Evolutionary conservation across 2,329 filamentous ascomycete genomes (phyloP).

Genomic region (Fulvia fulva): DNA sequence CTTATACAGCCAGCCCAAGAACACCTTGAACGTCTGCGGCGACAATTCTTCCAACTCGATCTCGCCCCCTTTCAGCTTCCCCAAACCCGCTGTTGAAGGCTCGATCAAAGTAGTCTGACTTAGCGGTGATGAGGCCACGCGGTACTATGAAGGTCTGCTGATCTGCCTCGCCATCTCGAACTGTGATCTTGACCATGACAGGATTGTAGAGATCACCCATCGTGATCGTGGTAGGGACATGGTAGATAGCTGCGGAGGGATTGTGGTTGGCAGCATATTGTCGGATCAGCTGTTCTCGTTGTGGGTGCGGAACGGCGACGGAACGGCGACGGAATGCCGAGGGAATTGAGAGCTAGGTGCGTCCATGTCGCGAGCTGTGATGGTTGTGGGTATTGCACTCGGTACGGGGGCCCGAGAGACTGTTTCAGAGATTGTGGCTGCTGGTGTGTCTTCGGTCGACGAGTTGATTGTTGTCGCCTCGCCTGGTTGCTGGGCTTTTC

Average conservation of each 20-base stretch:
- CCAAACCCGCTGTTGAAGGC: slow-evolving; percentile 5
- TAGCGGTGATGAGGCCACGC: slow-evolving; percentile 7
- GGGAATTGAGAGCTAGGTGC: neutral
- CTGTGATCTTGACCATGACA: neutral
- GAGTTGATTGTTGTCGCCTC: too few species aligned
- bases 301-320: neutral
- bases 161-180: neutral
- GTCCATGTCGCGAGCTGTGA: neutral
- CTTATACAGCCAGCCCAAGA: slow-evolving; percentile 15
- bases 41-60: slow-evolving; percentile 4
- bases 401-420: too few species aligned
- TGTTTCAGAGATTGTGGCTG: too few species aligned
- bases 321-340: too few species aligned
- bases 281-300: neutral
- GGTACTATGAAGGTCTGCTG: slow-evolving; percentile 1
- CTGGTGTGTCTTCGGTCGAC: too few species aligned
- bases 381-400: neutral
- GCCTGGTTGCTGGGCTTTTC: too few species aligned
- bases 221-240: neutral
- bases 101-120: slow-evolving; percentile 14
- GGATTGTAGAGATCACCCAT: neutral
- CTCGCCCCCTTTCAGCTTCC: slow-evolving; percentile 1
- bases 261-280: neutral
- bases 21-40: slow-evolving; percentile 10
- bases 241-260: neutral